phyloP scores from a whole-genome alignment of 257 asterid genomes.

The Coffea eugenioides region DNA sequence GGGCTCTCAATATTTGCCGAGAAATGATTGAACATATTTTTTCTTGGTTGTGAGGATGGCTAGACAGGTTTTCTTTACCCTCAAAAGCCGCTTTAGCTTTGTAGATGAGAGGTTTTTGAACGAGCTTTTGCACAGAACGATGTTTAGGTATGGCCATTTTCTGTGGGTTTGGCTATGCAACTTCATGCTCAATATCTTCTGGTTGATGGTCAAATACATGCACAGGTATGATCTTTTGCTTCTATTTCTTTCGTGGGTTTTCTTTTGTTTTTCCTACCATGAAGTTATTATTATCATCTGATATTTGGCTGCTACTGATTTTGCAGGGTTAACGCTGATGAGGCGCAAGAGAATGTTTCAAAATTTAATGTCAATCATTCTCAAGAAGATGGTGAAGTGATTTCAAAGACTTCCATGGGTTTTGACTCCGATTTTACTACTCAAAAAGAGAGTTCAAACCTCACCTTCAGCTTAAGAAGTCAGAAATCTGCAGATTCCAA shows the following conservation, averaged over 20 bases:
- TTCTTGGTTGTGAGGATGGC: constrained; percentile 36
- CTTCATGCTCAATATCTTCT: constrained; percentile 37
- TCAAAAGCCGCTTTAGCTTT: constrained; percentile 31
- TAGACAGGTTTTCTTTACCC: constrained; percentile 21
- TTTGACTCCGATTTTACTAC: constrained; percentile 27
- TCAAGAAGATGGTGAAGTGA: constrained; percentile 27
- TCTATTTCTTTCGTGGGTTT: neutral
- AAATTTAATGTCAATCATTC: constrained; percentile 28
- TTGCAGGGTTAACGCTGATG: constrained; percentile 40
- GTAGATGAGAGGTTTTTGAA: constrained; percentile 26
- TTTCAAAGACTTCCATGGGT: constrained; percentile 20
- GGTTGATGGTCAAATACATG: constrained; percentile 28
- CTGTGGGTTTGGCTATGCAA: constrained; percentile 34
- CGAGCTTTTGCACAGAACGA: constrained; percentile 24
- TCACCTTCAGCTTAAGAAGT: constrained; percentile 10
- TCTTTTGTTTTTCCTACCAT: neutral
- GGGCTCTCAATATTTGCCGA: constrained; percentile 8
- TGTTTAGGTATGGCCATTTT: constrained; percentile 28
- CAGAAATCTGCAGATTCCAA: constrained; percentile 14
- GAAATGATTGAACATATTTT: constrained; percentile 27
- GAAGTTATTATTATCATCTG: neutral
- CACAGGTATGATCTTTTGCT: constrained; percentile 38
- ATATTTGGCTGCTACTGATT: constrained; percentile 9
- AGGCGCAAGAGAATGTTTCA: constrained; percentile 28
- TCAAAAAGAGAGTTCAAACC: constrained; percentile 8